These are phyloP conservation scores for Pythium volutum DNA, from an alignment of 352 stramenopile genomes.

Conservation along the genomic window DNA sequence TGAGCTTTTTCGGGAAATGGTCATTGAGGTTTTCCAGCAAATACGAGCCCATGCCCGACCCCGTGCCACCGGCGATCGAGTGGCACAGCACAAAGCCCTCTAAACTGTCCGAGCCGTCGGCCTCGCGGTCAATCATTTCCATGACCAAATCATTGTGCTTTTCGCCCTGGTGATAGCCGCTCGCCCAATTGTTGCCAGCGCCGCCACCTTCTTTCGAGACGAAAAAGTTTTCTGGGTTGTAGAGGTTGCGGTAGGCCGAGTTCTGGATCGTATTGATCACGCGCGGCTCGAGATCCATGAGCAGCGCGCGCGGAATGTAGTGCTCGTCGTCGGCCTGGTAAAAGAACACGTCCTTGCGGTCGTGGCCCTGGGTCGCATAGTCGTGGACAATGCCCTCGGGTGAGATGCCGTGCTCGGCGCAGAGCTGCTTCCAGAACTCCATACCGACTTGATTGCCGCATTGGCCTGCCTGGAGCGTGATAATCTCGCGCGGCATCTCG, in stretches of 20 bases:
- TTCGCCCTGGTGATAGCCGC: constrained; percentile 90
- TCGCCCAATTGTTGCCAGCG: constrained; percentile 93
- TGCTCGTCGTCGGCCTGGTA: constrained; percentile 99
- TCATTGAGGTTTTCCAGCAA: constrained; percentile 99
- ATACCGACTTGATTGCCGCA: constrained; percentile 99
- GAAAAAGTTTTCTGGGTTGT: constrained; percentile 99
- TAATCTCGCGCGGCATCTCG: constrained; percentile 97
- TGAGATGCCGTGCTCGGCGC: constrained; percentile 97
- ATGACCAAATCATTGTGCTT: constrained; percentile 97
- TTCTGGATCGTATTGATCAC: constrained; percentile 93
- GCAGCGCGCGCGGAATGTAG: constrained; percentile 96
- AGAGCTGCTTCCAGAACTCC: constrained; percentile 99
- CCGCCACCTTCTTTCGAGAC: constrained; percentile 89
- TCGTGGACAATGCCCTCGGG: constrained; percentile 96
- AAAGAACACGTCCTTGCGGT: constrained; percentile 99
- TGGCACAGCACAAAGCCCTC: constrained; percentile 99
- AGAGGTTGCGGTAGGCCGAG: constrained; percentile 93
- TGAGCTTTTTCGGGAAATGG: constrained; percentile 99
- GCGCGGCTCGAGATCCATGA: constrained; percentile 97
- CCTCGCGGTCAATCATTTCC: constrained; percentile 99
- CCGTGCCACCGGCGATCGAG: constrained; percentile 98
- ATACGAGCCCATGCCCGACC: constrained; percentile 99
- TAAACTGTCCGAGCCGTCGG: constrained; percentile 92
- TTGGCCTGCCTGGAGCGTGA: constrained; percentile 98
- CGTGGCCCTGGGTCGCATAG: constrained; percentile 89